These are phyloP conservation scores for Pueraria montana DNA, from an alignment of 306 rosid species.

Conservation along the genomic window DNA sequence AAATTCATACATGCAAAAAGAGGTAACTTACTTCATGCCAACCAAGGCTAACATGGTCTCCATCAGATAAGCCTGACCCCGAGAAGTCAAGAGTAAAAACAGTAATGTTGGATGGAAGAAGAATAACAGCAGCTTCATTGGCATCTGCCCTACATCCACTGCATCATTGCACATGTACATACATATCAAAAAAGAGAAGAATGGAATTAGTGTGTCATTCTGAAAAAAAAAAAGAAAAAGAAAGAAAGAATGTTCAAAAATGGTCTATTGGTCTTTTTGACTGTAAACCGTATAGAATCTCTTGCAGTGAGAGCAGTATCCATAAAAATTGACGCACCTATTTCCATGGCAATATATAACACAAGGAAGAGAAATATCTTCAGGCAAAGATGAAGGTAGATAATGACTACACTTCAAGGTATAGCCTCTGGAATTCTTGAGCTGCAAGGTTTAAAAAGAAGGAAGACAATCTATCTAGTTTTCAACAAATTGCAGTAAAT, in stretches of 20 bases:
- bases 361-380: slow-evolving; percentile 88
- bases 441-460: slow-evolving; percentile 67
- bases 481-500: slow-evolving; percentile 39
- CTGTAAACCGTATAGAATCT: slow-evolving; percentile 33
- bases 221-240: slow-evolving; percentile 18
- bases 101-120: slow-evolving; percentile 96
- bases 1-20: slow-evolving; percentile 38
- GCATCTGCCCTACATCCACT: slow-evolving; percentile 99
- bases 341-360: slow-evolving; percentile 98
- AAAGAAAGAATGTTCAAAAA: slow-evolving; percentile 3
- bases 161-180: slow-evolving; percentile 57
- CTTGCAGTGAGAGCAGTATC: slow-evolving; percentile 1
- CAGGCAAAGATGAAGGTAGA: slow-evolving; percentile 81
- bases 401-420: slow-evolving; percentile 92
- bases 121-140: slow-evolving; percentile 91
- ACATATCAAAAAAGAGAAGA: slow-evolving; percentile 30
- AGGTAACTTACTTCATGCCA: slow-evolving; percentile 91
- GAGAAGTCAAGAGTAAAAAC: slow-evolving; percentile 97
- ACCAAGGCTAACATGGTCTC: slow-evolving; percentile 98
- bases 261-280: slow-evolving; percentile 1
- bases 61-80: slow-evolving; percentile 97
- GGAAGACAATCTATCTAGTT: slow-evolving; percentile 40
- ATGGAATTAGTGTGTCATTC: slow-evolving; percentile 22
- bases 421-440: slow-evolving; percentile 81
- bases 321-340: slow-evolving; percentile 64